Evolutionary conservation across 306 rosid species (phyloP).

Genomic region (Begonia masoniana): DNA sequence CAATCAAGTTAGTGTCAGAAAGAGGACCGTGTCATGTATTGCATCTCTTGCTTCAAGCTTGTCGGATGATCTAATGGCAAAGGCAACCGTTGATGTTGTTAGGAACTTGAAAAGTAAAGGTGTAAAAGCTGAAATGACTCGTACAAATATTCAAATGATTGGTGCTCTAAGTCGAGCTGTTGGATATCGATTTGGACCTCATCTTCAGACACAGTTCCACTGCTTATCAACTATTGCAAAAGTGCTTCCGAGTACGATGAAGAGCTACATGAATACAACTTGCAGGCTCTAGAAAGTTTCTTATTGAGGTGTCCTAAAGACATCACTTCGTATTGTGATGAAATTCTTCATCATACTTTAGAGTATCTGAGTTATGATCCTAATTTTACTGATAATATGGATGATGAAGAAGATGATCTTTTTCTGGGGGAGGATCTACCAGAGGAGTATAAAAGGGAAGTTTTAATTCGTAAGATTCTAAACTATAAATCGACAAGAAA

Average conservation of each 20-base stretch:
- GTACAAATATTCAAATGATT: constrained; percentile 93
- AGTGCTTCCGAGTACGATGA: constrained; percentile 91
- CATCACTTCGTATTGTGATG: constrained; percentile 68
- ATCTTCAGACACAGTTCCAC: constrained; percentile 88
- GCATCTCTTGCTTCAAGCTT: constrained; percentile 90
- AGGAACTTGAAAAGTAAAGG: constrained; percentile 54
- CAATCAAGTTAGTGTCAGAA: constrained; percentile 82
- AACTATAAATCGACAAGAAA: too few relatives aligned
- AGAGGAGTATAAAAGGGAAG: too few relatives aligned
- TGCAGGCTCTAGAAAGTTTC: constrained; percentile 95
- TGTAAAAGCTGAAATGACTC: constrained; percentile 62
- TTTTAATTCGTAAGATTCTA: too few relatives aligned
- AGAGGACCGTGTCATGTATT: constrained; percentile 80
- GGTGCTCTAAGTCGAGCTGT: constrained; percentile 99
- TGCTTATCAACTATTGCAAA: constrained; percentile 68
- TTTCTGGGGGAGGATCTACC: too few relatives aligned
- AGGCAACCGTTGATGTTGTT: constrained; percentile 70
- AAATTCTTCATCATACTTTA: constrained; percentile 76
- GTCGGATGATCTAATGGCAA: constrained; percentile 86
- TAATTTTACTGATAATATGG: constrained; percentile 97
- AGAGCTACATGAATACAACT: constrained; percentile 96
- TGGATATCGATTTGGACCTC: constrained; percentile 93
- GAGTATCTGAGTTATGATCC: constrained; percentile 93
- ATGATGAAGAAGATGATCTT: too few relatives aligned
- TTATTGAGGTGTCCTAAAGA: constrained; percentile 95